Base-by-base conservation (phyloP, 2,329 filamentous ascomycete species). In the Colletotrichum plurivorum region DNA sequence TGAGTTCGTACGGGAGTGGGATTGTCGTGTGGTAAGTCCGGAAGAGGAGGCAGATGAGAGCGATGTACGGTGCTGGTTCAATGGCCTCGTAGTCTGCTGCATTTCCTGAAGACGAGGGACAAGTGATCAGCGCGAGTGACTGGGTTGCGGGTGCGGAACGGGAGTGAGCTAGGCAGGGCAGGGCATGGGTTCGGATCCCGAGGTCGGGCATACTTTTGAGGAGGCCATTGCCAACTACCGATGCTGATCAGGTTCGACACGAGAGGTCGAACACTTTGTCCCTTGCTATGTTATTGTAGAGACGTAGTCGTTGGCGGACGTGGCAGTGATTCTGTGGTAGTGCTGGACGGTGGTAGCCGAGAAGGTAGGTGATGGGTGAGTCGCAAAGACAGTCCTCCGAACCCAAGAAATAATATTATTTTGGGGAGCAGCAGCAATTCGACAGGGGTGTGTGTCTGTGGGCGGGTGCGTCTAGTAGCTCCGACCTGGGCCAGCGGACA, bases 1-100 rank as follows among this genome's bases (percentile, higher is more conserved):
- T 57, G 93, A 93, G 84, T 94, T 93, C 75, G 90, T 90, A 77
- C 94, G 92, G 71, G 90, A 88, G 82, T 93, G 89, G 73, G 88
- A 83, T 77, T 90, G 87, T 73, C 90, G 91, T 73, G 78, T 80
- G 60, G 83, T 84, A 58, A 92, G 85, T 75, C 85, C 87, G 72
- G 91, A 89, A 73, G 87, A 77, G 51, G 85, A 85, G 75, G 85
- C 85, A 76, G 85, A 85, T 76, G 89, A 85, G 75, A 89, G 83
- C 58, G 89, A 87, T 66, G 87, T 85, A 73, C 89, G 88, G 78
- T 89, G 84, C 77, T 89, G 89, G 79, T 86, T 85, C 78, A 92
- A 85, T 81, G 92, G 91, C 81, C 91, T 89, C 76, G 90, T 88
- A 74, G 89, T 84, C 78, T 89, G 85, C 78, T 87, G 87, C 79